Base-by-base conservation (phyloP, 1,139 yeast genomes). In the Yamadazyma dushanensis region DNA sequence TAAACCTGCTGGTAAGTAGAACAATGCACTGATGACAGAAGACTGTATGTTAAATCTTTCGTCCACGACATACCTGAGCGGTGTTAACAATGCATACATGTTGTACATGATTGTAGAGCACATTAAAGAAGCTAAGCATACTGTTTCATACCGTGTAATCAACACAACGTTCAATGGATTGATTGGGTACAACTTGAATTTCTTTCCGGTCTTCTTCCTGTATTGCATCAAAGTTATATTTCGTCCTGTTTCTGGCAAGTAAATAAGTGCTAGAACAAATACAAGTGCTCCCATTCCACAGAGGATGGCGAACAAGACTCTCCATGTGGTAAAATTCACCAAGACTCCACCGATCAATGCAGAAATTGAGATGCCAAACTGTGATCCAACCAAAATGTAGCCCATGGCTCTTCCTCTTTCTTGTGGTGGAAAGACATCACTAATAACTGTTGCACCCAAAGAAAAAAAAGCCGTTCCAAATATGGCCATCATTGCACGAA, bases 381-480 rank as follows among this genome's bases (percentile, higher is more conserved):
- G 77, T 1, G 73, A 54, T 0, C 77, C 76, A n/a, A 60, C 45
- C 4, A 71, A 46, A 5, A 63, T 51, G 54, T 63, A 57, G 1
- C 75, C 69, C 67, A 72, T 66, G 2, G 68, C 71, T 2, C 48
- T 52, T 1, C 78, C 80, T 42, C 80, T 54, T 41, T 67, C 63
- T n/a, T 56, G 56, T 0, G 79, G 78, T 2, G 50, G 47, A 40
- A 60, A 67, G 20, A 73, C 58, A 47, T 74, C 80, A 16, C 72
- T 67, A 13, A 74, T 53, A 28, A 70, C 56, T n/a, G 58, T 56
- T 6, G 73, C 73, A 10, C 76, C 76, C 17, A 71, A 59, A 14
- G 68, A 51, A 49, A 73, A 73, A 37, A 73, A 73, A 0, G 76
- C 64, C 1, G 78, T 72, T 2, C 79, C 80, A 47, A 71, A 70